Conservation (phyloP, 768 basidiomycete genomes). For the Nidula microcarpa region DNA sequence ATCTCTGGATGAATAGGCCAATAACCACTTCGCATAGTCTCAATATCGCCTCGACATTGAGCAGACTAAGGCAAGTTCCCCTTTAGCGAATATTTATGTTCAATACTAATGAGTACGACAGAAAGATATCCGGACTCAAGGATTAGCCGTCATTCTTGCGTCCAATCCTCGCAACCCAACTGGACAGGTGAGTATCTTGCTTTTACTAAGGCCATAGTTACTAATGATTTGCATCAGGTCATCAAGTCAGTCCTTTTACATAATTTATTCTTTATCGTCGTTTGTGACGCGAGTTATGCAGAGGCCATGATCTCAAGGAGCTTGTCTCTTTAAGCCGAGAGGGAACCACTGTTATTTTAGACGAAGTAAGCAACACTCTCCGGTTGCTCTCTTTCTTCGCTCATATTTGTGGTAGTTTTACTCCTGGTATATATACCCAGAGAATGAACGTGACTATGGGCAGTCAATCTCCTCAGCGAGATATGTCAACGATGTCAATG, state of each 20-base stretch:
- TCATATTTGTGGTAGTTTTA: constrained; percentile 61
- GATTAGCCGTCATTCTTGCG: constrained; percentile 79
- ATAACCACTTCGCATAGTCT: constrained; percentile 23
- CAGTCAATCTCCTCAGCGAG: constrained; percentile 78
- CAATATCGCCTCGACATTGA: constrained; percentile 79
- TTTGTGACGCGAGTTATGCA: constrained; percentile 14
- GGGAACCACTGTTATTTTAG: constrained; percentile 79
- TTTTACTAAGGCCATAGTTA: neutral
- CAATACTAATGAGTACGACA: constrained; percentile 24
- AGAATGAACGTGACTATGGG: constrained; percentile 69
- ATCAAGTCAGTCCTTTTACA: constrained; percentile 31
- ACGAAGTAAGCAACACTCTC: constrained; percentile 51
- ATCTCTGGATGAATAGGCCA: too few relatives aligned
- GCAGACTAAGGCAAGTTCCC: constrained; percentile 59
- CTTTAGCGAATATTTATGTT: constrained; percentile 30
- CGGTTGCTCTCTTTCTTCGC: neutral
- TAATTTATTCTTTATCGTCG: constrained; percentile 1
- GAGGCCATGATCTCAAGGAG: constrained; percentile 78
- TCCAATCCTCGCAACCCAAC: constrained; percentile 98
- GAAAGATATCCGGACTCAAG: constrained; percentile 81
- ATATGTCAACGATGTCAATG: constrained; percentile 84
- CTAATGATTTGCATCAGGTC: constrained; percentile 31
- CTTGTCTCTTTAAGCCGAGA: constrained; percentile 73
- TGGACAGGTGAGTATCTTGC: constrained; percentile 58
- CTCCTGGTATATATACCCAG: constrained; percentile 93